Evolutionary conservation across 2,329 filamentous ascomycete genomes (phyloP), one percentile per base, ranked within the genome.

Genomic region (Colletotrichum falcatum): DNA sequence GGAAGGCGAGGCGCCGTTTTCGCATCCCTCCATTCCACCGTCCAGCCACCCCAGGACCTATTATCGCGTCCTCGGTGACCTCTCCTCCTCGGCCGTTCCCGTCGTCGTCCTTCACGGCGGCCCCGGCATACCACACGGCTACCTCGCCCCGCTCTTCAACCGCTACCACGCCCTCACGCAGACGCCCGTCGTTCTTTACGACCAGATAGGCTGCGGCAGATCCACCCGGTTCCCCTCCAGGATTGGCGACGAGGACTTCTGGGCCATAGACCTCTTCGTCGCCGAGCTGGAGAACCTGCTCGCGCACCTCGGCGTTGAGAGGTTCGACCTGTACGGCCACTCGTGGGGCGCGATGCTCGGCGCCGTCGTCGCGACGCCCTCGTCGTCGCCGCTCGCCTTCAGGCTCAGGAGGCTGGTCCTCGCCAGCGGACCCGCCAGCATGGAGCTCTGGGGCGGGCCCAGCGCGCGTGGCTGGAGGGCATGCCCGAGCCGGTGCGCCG

Each of bases 341-440:
- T 84, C 80, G 26, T 88, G 86, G 85, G 86, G 87, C 20, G 87
- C 83, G 0, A 86, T 88, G 83, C 76, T 88, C 0, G 84, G 77
- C 1, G 79, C 79, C 0, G 74, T 80, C 37, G 85, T 81, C 76
- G 85, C 85, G 0, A 59, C 63, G 12, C 48, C 63, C 18, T 23
- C 53, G 1, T 73, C 74, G 12, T 78, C 61, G 20, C 37, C 72
- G 2, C 46, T 65, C 1, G 56, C 62, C 11, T 74, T 73, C 4
- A 75, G 76, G 5, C 75, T 81, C 18, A 66, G 73, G 8, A 74
- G 74, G 0, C 68, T 81, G 9, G 49, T 81, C 11, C 59, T 80
- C n/a, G 72, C 75, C 0, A 80, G 74, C 55, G 77, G 76, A 49
- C 71, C 78, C 3, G 76, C 78, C 3, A 80, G 78, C 56, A 79